Conservation (phyloP, 2,329 filamentous ascomycete genomes). For the Verticillium tricorpus region DNA sequence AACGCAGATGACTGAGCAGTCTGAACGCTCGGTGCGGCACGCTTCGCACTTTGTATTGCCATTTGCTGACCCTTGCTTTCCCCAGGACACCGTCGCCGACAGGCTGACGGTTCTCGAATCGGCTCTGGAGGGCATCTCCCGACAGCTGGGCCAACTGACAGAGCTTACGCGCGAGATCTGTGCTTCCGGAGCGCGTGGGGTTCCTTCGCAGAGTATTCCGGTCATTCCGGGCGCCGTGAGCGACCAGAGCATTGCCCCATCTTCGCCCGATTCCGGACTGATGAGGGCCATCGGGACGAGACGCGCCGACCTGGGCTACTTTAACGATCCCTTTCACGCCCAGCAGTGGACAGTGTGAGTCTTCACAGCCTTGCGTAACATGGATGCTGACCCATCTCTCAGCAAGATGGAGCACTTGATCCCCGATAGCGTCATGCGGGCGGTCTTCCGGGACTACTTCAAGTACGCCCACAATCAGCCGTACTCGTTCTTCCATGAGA, state of each 20-base stretch:
- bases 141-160: neutral
- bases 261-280: neutral
- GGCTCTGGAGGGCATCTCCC: neutral
- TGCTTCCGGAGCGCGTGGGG: neutral
- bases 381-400: neutral
- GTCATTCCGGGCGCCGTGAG: neutral
- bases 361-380: no score
- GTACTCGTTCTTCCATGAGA: slow-evolving; percentile 31
- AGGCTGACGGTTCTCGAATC: neutral
- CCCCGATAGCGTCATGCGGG: slow-evolving; percentile 3
- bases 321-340: neutral
- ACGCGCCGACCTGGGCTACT: neutral
- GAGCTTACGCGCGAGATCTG: neutral
- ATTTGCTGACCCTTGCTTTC: neutral
- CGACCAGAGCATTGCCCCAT: neutral
- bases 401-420: neutral
- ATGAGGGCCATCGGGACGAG: neutral
- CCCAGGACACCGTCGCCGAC: neutral
- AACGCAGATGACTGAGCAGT: neutral
- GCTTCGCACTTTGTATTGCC: neutral
- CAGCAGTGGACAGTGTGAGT: slow-evolving; percentile 1
- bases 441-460: slow-evolving; percentile 25
- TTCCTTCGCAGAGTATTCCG: neutral
- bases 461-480: slow-evolving; percentile 29
- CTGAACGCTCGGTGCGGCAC: neutral